These are phyloP conservation scores for Hypoxylon perforatum DNA, from an alignment of 495 filamentous ascomycete genomes.

Conservation along the genomic window DNA sequence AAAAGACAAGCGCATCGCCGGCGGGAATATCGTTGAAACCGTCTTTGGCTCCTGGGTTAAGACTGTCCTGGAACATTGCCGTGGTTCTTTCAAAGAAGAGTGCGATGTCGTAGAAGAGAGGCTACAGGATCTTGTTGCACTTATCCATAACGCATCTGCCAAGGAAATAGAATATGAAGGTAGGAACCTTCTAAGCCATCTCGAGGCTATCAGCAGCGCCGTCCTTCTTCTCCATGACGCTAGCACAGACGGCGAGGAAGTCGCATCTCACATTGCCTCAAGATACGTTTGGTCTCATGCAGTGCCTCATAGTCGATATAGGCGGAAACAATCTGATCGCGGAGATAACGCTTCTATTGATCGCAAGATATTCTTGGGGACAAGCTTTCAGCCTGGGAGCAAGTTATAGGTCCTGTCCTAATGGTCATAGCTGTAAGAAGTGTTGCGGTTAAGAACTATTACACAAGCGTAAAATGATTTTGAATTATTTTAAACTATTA, in stretches of 20 bases:
- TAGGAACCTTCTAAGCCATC: conserved; percentile 3
- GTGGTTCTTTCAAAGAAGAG: neutral
- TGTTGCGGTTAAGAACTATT: too few species aligned
- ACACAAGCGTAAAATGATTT: too few species aligned
- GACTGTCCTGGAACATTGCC: neutral
- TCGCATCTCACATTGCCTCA: neutral
- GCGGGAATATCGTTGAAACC: neutral
- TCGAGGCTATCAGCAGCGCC: conserved; percentile 10
- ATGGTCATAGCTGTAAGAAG: too few species aligned
- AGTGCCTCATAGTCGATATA: neutral
- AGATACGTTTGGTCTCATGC: conserved; percentile 3
- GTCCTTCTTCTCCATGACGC: conserved; percentile 11
- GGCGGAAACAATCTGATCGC: neutral
- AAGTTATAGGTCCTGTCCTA: too few species aligned
- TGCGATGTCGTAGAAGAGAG: conserved; percentile 2
- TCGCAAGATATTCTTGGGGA: neutral
- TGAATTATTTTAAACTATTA: too few species aligned
- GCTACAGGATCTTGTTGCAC: neutral
- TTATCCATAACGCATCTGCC: neutral
- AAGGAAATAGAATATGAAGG: conserved; percentile 6
- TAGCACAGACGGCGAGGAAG: neutral
- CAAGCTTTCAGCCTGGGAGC: neutral
- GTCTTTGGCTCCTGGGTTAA: neutral
- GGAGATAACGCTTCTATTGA: neutral
- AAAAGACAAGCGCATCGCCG: conserved; percentile 13